phyloP scores from a whole-genome alignment of 441 rosid genomes.

The Francoa sonchifolia region DNA sequence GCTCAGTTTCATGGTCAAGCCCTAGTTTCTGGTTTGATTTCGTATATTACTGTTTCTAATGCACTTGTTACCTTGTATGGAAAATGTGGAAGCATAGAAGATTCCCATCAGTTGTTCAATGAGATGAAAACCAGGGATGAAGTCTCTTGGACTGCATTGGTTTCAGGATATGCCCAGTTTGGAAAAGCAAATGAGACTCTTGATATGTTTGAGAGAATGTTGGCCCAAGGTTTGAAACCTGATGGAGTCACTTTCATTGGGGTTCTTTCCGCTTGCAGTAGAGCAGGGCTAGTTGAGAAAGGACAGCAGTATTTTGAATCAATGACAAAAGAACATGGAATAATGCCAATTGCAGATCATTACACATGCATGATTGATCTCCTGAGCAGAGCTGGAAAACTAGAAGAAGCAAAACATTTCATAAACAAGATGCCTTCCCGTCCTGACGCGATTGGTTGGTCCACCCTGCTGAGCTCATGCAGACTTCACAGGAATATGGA shows the following conservation, averaged over 20 bases:
- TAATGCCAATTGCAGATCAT: slow-evolving; percentile 50
- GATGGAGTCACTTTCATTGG: slow-evolving; percentile 84
- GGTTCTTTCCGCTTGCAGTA: slow-evolving; percentile 85
- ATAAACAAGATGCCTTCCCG: slow-evolving; percentile 61
- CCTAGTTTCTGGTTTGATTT: slow-evolving; percentile 48
- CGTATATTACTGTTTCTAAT: slow-evolving; percentile 62
- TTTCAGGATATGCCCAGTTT: slow-evolving; percentile 75
- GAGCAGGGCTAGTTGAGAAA: slow-evolving; percentile 82
- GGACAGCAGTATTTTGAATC: slow-evolving; percentile 61
- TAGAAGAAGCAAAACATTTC: slow-evolving; percentile 67
- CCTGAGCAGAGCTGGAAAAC: slow-evolving; percentile 75
- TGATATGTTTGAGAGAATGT: slow-evolving; percentile 53
- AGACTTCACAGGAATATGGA: slow-evolving; percentile 50
- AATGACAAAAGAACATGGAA: slow-evolving; percentile 46
- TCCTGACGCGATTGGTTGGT: slow-evolving; percentile 80
- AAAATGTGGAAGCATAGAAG: slow-evolving; percentile 71
- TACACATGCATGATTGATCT: slow-evolving; percentile 93
- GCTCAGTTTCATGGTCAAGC: slow-evolving; percentile 60
- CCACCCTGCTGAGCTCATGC: slow-evolving; percentile 81
- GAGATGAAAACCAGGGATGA: slow-evolving; percentile 71
- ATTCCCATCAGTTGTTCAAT: slow-evolving; percentile 43
- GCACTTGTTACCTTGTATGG: slow-evolving; percentile 79
- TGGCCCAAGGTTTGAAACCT: slow-evolving; percentile 52
- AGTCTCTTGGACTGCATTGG: slow-evolving; percentile 86
- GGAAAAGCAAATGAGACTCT: slow-evolving; percentile 72